Percentiles rank a stretch among this genome's conserved stretches.
Conservation (phyloP, 805 yeast species). For the Yamadazyma tumulicola region DNA sequence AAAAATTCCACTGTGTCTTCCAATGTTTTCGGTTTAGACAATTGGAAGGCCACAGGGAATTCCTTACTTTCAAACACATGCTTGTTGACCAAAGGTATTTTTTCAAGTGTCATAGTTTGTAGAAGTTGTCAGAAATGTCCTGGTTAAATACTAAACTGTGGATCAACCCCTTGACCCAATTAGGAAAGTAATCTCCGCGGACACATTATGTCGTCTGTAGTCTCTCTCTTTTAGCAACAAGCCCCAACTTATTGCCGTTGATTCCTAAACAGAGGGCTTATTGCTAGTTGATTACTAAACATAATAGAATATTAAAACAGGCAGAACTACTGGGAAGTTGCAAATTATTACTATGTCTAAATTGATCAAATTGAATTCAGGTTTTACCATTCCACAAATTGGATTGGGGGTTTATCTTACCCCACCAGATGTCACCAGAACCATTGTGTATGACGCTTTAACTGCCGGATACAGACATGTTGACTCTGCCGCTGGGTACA, state of each 20-base stretch:
- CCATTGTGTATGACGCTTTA: constrained; percentile 41
- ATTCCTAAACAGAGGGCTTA: no score
- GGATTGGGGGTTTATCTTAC: constrained; percentile 13
- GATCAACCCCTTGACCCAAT: no score
- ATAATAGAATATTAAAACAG: no score
- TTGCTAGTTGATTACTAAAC: no score
- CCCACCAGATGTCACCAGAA: constrained; percentile 1
- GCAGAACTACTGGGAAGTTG: no score
- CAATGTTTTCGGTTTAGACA: background rate
- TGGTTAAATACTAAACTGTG: no score
- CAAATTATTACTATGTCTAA: no score
- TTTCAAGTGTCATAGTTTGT: constrained; percentile 4
- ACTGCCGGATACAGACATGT: constrained; percentile 68
- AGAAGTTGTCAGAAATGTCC: no score
- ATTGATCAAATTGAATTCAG: constrained; percentile 6
- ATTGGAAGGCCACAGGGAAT: constrained; percentile 8
- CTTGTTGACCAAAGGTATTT: constrained; percentile 2
- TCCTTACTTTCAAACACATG: constrained; percentile 7
- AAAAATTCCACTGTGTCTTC: constrained; percentile 8
- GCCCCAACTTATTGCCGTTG: no score
- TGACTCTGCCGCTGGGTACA: constrained; percentile 68
- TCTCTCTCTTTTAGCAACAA: no score
- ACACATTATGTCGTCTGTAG: no score
- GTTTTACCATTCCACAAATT: constrained; percentile 7
- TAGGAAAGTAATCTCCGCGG: no score